Conservation (phyloP, 192 early-diverging fungal genomes). For the Rhizoclosmatium sp. region DNA sequence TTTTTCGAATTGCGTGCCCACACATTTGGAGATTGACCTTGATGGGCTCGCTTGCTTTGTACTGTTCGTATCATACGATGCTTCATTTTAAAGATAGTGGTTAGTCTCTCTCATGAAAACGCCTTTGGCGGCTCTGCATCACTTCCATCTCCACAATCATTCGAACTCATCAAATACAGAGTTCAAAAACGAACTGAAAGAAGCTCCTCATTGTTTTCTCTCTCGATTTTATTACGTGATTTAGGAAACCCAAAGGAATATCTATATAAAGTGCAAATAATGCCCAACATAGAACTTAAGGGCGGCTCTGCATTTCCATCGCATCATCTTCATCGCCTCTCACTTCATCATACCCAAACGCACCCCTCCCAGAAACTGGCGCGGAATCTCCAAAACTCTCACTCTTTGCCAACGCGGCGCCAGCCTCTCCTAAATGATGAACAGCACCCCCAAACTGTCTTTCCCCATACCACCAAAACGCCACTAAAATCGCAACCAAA, state of each 20-base stretch:
- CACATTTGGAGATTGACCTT: no score
- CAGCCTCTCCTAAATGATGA: constrained; percentile 29
- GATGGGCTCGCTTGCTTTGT: no score
- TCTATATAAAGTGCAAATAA: no score
- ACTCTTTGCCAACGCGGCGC: neutral
- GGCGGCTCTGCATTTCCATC: neutral
- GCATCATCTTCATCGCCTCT: neutral
- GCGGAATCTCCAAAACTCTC: no score
- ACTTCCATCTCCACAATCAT: neutral
- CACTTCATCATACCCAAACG: neutral
- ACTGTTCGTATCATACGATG: no score
- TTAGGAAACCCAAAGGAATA: no score
- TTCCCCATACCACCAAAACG: constrained; percentile 27
- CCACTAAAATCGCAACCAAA: neutral
- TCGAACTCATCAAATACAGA: neutral
- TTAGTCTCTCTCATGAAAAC: neutral
- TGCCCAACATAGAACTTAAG: no score
- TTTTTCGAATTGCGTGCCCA: no score
- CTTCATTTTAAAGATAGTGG: no score
- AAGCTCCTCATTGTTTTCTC: neutral
- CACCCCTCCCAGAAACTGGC: neutral
- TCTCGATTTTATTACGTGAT: neutral
- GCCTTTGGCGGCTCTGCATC: neutral
- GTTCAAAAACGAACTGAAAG: neutral
- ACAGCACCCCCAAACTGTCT: constrained; percentile 15